phyloP scores from a whole-genome alignment of 768 basidiomycete genomes.

The Mycena venus region DNA sequence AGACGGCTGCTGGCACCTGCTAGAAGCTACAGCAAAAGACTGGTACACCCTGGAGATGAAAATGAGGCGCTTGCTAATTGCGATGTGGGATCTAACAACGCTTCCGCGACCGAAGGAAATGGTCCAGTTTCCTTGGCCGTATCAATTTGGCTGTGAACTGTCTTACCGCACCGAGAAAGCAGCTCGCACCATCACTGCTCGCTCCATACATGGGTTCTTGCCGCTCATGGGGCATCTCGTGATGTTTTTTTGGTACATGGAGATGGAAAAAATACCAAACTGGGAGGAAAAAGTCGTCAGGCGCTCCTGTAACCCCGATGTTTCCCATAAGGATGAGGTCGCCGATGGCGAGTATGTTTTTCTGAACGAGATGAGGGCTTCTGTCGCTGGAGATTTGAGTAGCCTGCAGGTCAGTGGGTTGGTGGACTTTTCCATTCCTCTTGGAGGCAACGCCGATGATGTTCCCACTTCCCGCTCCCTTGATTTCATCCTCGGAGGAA shows the following conservation, averaged over 20 bases:
- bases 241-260: neutral
- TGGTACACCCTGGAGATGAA: too few relatives aligned
- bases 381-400: neutral
- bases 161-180: neutral
- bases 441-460: neutral
- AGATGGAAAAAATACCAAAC: neutral
- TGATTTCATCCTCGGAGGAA: too few relatives aligned
- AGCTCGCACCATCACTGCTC: neutral
- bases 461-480: neutral
- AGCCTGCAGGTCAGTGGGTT: neutral
- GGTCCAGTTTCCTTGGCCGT: neutral
- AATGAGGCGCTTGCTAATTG: too few relatives aligned
- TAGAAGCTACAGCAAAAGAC: too few relatives aligned
- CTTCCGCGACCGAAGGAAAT: neutral
- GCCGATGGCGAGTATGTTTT: neutral
- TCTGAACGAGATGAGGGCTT: neutral
- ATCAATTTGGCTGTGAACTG: neutral
- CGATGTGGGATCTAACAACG: too few relatives aligned
- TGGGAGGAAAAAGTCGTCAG: neutral
- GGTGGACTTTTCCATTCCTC: neutral
- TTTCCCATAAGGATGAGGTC: too few relatives aligned
- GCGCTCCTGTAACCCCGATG: too few relatives aligned
- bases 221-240: neutral
- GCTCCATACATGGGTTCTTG: neutral
- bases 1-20: too few relatives aligned